These are phyloP conservation scores for Arachis stenosperma DNA, from an alignment of 306 rosid genomes.

Conservation along the genomic window DNA sequence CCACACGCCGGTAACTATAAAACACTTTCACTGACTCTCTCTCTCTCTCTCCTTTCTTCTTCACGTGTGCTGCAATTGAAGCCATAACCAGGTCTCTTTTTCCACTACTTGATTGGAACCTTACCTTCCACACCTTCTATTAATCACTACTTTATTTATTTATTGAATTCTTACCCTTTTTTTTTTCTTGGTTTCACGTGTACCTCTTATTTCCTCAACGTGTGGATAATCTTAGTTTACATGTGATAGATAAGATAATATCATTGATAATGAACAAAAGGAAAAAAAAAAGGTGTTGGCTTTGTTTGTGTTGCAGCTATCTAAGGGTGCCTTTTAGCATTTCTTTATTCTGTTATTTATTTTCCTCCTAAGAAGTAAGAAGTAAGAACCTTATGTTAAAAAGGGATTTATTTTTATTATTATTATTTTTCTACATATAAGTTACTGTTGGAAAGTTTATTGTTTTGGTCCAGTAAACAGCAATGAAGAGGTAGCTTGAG, in stretches of 20 bases:
- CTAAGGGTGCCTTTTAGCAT: not conserved
- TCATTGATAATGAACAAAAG: no score
- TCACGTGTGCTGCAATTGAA: slow-evolving; percentile 31
- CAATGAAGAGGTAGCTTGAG: not conserved
- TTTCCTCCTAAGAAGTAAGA: no score
- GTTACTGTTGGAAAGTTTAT: not conserved
- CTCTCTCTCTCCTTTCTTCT: not conserved
- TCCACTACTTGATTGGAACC: slow-evolving; percentile 18
- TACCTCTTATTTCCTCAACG: not conserved
- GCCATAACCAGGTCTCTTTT: slow-evolving; percentile 23
- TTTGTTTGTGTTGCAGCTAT: not conserved
- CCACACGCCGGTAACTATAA: slow-evolving; percentile 35
- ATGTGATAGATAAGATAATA: not conserved
- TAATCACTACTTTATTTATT: not conserved
- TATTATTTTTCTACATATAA: no score
- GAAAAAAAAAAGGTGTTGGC: not conserved
- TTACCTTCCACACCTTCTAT: not conserved
- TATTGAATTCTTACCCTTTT: not conserved
- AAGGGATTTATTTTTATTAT: no score
- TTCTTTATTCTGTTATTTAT: no score
- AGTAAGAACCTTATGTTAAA: no score
- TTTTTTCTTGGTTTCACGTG: not conserved
- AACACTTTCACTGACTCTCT: slow-evolving; percentile 2
- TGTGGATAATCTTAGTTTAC: not conserved
- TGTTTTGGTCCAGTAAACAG: not conserved